A percentile compares a stretch with the other conserved stretches of the same genome.
Conservation (phyloP, 768 basidiomycete species). For the Exidia glandulosa region DNA sequence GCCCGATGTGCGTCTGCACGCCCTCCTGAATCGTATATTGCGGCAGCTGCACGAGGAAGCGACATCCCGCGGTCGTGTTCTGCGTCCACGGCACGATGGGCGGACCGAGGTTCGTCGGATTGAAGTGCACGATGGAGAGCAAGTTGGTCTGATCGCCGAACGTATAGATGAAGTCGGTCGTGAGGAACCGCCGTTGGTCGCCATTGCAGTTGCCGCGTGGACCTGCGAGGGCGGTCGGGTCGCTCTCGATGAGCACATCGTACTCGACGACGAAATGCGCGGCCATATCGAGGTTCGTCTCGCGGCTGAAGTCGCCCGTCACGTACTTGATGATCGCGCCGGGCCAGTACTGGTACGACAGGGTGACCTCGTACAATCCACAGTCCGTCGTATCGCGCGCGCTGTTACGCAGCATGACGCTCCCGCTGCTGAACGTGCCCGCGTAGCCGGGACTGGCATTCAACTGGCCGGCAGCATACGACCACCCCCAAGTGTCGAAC, state of each 20-base stretch:
- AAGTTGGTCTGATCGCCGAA: background rate
- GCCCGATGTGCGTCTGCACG: background rate
- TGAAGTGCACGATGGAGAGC: background rate
- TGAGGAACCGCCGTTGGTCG: background rate
- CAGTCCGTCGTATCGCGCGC: no score
- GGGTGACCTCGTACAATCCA: no score
- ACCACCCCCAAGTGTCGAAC: no score
- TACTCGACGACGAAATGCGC: background rate
- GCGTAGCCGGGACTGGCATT: no score
- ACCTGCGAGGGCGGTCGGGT: background rate
- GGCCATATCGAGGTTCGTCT: background rate
- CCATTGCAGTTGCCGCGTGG: no score
- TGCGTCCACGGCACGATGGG: background rate
- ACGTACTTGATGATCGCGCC: no score
- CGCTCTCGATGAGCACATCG: background rate
- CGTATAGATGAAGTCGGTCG: background rate
- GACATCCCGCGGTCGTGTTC: background rate
- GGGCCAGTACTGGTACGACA: no score
- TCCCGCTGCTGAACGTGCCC: no score
- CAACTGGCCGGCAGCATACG: no score
- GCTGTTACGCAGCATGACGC: no score
- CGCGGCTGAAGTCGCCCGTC: no score
- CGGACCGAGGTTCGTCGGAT: background rate
- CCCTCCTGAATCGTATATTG: background rate
- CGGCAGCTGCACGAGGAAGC: background rate